A percentile compares a stretch with the other conserved stretches of the same genome.
These are phyloP conservation scores for Kwoniella botswanensis DNA, from an alignment of 768 basidiomycete species.

Conservation along the genomic window DNA sequence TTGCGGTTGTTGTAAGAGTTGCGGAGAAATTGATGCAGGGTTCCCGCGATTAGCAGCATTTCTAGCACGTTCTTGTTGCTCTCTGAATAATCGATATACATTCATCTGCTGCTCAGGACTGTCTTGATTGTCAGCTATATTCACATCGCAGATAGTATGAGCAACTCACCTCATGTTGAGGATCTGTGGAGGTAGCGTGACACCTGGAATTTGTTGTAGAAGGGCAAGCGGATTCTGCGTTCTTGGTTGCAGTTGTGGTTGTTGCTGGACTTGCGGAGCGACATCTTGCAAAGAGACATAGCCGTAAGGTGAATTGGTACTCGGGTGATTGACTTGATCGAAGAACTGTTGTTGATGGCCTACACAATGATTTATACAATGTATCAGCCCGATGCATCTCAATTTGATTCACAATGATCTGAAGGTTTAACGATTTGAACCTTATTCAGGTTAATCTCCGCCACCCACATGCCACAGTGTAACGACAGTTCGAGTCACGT, in stretches of 20 bases:
- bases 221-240: neutral
- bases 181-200: neutral
- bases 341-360: neutral
- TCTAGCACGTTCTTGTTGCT: neutral
- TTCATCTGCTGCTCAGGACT: constrained; percentile 2
- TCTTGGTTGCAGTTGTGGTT: neutral
- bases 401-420: neutral
- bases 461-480: neutral
- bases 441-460: neutral
- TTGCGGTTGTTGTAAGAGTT: neutral
- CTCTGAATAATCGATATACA: neutral
- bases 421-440: neutral
- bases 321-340: neutral
- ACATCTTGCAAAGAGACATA: constrained; percentile 27
- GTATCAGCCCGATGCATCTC: constrained; percentile 21
- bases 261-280: constrained; percentile 11
- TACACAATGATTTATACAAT: neutral
- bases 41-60: neutral
- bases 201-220: constrained; percentile 1
- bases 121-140: neutral
- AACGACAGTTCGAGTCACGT: constrained; percentile 6
- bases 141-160: neutral
- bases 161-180: neutral
- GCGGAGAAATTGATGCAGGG: neutral
- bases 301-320: neutral